phyloP scores from a whole-genome alignment of 192 early-diverging fungal genomes.

The Backusella australiensis region DNA sequence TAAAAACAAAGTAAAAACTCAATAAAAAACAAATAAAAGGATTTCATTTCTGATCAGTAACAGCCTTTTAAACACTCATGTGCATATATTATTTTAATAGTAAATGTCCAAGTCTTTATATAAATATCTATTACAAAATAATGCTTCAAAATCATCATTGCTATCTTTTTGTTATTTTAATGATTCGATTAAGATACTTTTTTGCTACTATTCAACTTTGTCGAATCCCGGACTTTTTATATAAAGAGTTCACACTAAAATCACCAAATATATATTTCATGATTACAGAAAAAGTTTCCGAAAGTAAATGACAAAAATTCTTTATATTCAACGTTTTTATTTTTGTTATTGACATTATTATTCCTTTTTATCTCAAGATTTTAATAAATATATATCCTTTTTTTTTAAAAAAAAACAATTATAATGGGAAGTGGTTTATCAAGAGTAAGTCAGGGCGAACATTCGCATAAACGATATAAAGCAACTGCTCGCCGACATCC shows the following conservation, averaged over 20 bases:
- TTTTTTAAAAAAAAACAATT: background rate
- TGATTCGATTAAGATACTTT: background rate
- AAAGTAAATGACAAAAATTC: background rate
- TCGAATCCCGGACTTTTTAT: background rate
- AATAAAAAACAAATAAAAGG: background rate
- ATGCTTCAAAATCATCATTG: background rate
- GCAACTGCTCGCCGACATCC: background rate
- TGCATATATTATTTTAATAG: background rate
- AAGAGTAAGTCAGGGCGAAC: conserved; percentile 12
- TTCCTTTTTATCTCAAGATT: background rate
- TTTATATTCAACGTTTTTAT: background rate
- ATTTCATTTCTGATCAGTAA: background rate
- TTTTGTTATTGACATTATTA: background rate
- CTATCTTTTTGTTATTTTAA: background rate
- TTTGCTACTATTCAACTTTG: background rate
- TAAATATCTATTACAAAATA: background rate
- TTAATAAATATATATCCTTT: background rate
- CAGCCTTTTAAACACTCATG: background rate
- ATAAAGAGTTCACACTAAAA: conserved; percentile 1
- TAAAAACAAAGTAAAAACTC: background rate
- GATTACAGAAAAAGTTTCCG: conserved; percentile 1
- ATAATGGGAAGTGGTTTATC: conserved; percentile 15
- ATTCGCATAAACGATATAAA: conserved; percentile 3
- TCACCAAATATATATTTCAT: conserved; percentile 2
- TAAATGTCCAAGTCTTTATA: background rate